phyloP scores from a whole-genome alignment of 495 filamentous ascomycete genomes.

The Choiromyces venosus region DNA sequence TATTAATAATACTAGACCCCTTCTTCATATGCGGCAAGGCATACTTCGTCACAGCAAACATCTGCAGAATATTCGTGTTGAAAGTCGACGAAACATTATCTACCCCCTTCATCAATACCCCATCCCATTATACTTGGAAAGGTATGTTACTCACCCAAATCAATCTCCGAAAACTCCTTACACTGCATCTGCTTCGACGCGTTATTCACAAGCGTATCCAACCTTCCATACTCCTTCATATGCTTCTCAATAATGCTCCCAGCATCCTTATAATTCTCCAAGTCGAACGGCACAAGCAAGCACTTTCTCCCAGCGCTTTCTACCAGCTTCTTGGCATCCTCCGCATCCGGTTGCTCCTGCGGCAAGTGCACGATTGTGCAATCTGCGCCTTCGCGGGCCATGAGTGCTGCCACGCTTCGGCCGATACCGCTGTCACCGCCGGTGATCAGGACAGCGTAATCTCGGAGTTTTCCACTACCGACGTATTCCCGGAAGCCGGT shows the following conservation, averaged over 20 bases:
- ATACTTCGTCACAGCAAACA: conserved; percentile 60
- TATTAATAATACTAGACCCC: conserved; percentile 58
- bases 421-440: conserved; percentile 58
- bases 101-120: conserved; percentile 30
- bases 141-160: conserved; percentile 32
- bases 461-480: conserved; percentile 50
- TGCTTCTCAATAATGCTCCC: conserved; percentile 51
- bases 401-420: conserved; percentile 53
- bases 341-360: conserved; percentile 52
- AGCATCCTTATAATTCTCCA: conserved; percentile 49
- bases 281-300: conserved; percentile 49
- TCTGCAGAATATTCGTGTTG: conserved; percentile 56
- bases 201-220: conserved; percentile 61
- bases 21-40: conserved; percentile 54
- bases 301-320: conserved; percentile 49
- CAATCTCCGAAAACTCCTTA: conserved; percentile 51
- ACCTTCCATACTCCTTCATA: conserved; percentile 48
- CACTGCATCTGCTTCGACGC: conserved; percentile 55
- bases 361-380: conserved; percentile 54
- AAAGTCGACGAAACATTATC: conserved; percentile 52
- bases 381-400: conserved; percentile 55
- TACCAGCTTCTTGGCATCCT: conserved; percentile 51
- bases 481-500: conserved; percentile 47
- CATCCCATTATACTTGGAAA: background rate
- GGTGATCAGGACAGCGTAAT: conserved; percentile 53